These are phyloP conservation scores for Triglochin maritima DNA, from an alignment of 106 monocot genomes.

Conservation along the genomic window DNA sequence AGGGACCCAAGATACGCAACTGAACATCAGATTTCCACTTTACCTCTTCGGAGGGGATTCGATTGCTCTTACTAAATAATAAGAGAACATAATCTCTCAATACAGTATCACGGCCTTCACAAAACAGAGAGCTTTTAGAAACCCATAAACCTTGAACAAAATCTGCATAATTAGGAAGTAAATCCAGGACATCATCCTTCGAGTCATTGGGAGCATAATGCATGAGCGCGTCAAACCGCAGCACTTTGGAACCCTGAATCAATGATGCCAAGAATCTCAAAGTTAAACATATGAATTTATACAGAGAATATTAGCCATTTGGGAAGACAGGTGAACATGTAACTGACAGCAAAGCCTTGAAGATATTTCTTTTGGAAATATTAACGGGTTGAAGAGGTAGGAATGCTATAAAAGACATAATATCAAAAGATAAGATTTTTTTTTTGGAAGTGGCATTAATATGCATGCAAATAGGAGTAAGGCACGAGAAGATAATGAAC, in stretches of 20 bases:
- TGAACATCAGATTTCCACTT: constrained; percentile 8
- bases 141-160: constrained; percentile 90
- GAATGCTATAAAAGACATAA: neutral
- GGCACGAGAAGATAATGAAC: too few species aligned
- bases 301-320: too few species aligned
- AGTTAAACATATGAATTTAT: neutral
- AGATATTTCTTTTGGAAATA: neutral
- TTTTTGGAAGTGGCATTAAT: neutral
- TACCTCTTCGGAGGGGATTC: constrained; percentile 21
- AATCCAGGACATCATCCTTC: constrained; percentile 30
- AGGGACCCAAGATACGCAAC: constrained; percentile 19
- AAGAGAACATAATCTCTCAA: constrained; percentile 61
- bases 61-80: constrained; percentile 41
- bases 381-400: neutral
- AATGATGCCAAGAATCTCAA: neutral
- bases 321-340: neutral
- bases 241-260: constrained; percentile 52
- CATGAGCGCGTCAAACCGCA: constrained; percentile 51
- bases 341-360: neutral
- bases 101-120: constrained; percentile 12
- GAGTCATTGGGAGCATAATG: constrained; percentile 54
- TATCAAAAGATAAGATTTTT: neutral
- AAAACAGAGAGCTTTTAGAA: constrained; percentile 58
- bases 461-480: too few species aligned
- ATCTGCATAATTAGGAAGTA: constrained; percentile 49